Evolutionary conservation across 2,329 filamentous ascomycete genomes (phyloP).

Genomic region (Lithohypha guttulata): DNA sequence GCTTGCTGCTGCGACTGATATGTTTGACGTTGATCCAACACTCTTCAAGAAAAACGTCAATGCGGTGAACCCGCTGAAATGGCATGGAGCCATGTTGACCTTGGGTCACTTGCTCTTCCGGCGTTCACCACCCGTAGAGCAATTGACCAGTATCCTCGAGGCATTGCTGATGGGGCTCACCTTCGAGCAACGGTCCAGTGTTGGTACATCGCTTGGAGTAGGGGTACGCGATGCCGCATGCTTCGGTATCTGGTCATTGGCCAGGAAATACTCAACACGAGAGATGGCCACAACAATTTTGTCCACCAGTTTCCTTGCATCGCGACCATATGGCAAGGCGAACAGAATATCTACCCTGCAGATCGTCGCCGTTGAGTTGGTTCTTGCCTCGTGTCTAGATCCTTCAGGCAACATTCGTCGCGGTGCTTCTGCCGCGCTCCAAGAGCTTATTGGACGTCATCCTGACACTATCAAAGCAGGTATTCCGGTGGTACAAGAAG

Average conservation of each 20-base stretch:
- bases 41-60: conserved; percentile 47
- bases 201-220: conserved; percentile 73
- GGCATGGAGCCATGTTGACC: conserved; percentile 87
- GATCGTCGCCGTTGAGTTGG: conserved; percentile 67
- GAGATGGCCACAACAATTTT: conserved; percentile 52
- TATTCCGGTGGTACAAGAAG: conserved; percentile 74
- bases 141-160: conserved; percentile 63
- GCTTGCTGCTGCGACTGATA: conserved; percentile 27
- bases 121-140: conserved; percentile 60
- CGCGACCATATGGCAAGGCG: conserved; percentile 8
- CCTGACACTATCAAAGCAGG: conserved; percentile 73
- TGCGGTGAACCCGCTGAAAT: conserved; percentile 68
- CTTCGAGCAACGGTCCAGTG: conserved; percentile 79
- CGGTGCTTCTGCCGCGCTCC: conserved; percentile 82
- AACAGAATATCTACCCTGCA: conserved; percentile 42
- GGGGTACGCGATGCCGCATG: conserved; percentile 93
- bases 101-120: conserved; percentile 79
- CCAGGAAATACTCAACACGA: conserved; percentile 69
- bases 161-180: conserved; percentile 67
- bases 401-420: conserved; percentile 86
- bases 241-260: conserved; percentile 90
- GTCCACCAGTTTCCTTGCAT: conserved; percentile 18
- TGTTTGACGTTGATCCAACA: conserved; percentile 27
- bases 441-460: conserved; percentile 87
- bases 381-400: conserved; percentile 74